A percentile compares a stretch with the other conserved stretches of the same genome.
These are phyloP conservation scores for Trypanosoma platydactyli DNA, from an alignment of 208 protist genomes.

Conservation along the genomic window DNA sequence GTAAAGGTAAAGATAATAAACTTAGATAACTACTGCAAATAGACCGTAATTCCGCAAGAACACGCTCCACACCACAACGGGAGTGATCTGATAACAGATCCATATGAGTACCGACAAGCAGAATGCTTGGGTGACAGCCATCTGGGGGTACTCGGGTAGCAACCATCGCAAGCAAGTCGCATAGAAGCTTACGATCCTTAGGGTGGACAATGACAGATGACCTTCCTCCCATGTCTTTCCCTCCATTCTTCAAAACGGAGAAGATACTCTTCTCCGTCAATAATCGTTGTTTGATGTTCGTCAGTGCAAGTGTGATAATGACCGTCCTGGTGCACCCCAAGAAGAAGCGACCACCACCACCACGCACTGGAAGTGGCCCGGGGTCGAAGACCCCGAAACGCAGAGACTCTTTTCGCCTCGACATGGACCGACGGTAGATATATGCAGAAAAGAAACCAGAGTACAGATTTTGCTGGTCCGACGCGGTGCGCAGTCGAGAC, in stretches of 20 bases:
- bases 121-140: slow-evolving; percentile 10
- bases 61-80: slow-evolving; percentile 8
- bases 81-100: slow-evolving; percentile 29
- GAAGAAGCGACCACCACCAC: slow-evolving; percentile 8
- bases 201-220: slow-evolving; percentile 18
- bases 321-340: slow-evolving; percentile 22
- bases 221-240: background rate
- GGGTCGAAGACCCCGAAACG: slow-evolving; percentile 20
- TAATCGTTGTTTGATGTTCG: slow-evolving; percentile 27
- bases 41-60: slow-evolving; percentile 25
- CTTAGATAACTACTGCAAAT: slow-evolving; percentile 15
- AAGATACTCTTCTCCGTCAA: background rate
- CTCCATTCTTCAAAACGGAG: background rate
- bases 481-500: slow-evolving; percentile 5
- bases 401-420: slow-evolving; percentile 7
- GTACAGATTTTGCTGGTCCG: slow-evolving; percentile 15
- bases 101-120: slow-evolving; percentile 27
- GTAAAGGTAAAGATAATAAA: background rate
- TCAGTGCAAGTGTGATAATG: slow-evolving; percentile 28
- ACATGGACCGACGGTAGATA: slow-evolving; percentile 4
- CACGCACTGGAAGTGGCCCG: slow-evolving; percentile 13
- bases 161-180: slow-evolving; percentile 25
- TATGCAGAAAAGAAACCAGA: slow-evolving; percentile 14
- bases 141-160: background rate
- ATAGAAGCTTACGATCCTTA: slow-evolving; percentile 17